These are phyloP conservation scores for Blumeriella jaapii DNA, from an alignment of 2,329 filamentous ascomycete species.

Conservation along the genomic window DNA sequence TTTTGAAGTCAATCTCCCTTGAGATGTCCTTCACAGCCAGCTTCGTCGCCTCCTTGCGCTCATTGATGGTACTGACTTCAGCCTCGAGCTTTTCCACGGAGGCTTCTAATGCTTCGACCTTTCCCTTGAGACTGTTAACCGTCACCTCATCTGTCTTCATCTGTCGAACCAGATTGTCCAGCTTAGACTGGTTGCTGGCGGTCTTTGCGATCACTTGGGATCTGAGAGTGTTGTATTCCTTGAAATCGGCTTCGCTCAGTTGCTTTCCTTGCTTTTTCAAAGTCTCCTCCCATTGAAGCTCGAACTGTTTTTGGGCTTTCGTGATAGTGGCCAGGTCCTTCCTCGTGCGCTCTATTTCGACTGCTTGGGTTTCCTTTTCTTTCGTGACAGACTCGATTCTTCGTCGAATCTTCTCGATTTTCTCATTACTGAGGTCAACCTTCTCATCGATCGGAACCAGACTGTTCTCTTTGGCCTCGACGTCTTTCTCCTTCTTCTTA, in stretches of 20 bases:
- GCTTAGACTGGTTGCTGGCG: constrained; percentile 66
- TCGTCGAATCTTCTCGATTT: constrained; percentile 55
- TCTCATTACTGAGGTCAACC: constrained; percentile 63
- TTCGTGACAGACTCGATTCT: constrained; percentile 61
- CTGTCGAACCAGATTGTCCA: constrained; percentile 80
- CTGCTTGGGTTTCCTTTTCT: constrained; percentile 62
- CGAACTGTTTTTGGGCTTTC: constrained; percentile 80
- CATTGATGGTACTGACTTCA: constrained; percentile 57
- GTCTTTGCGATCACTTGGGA: constrained; percentile 77
- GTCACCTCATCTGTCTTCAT: constrained; percentile 87
- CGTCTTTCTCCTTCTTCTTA: constrained; percentile 71
- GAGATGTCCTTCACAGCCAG: constrained; percentile 54
- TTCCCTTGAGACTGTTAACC: constrained; percentile 78
- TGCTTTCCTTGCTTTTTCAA: constrained; percentile 80
- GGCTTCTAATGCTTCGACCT: constrained; percentile 67
- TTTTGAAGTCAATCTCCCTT: constrained; percentile 73
- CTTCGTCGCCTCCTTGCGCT: constrained; percentile 54
- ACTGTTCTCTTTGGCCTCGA: constrained; percentile 76
- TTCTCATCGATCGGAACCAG: constrained; percentile 89
- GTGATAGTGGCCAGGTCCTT: constrained; percentile 77
- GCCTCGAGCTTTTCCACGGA: constrained; percentile 61
- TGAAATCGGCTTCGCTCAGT: constrained; percentile 73
- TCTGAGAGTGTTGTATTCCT: constrained; percentile 77
- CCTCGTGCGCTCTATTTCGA: constrained; percentile 59
- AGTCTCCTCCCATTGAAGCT: constrained; percentile 74